Base-by-base conservation (phyloP, 2,329 filamentous ascomycete species). In the Sporothrix pseudoabietina region DNA sequence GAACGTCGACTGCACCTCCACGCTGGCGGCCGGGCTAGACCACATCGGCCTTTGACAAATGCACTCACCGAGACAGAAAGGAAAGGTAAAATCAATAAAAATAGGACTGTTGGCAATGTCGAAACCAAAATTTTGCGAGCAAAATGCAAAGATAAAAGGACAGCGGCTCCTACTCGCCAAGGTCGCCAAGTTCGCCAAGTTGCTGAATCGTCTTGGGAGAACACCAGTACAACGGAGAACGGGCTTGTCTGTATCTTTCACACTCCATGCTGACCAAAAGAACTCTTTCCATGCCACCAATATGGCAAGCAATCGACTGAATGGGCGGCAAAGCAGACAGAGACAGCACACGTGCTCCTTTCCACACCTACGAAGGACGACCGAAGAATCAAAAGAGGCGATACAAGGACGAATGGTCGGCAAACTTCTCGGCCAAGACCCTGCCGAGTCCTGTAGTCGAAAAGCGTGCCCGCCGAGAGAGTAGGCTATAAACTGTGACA, bases 111-210 rank as follows among this genome's bases (percentile, higher is more conserved):
- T 16, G 44, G 14, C 44, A 49, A 49, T 16, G 14, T 4, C 12
- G 44, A 49, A 4, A 16, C 16, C 26, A 26, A 26, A 26, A 19
- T 12, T 30, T 10, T 39, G 26, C 26, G 39, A 7, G 41, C 12
- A 57, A 35, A 47, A 59, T 9, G 19, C 35, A 47, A 71, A 71
- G 35, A 71, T 71, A 71, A 71, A 71, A 71, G 69, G 55, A 19
- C 9, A 9, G 26, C 49, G 39, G 9, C 52, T 32, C 69, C 69
- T 39, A 47, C 22, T 71, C 41, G 69, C 69, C 55, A 61, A 71
- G 69, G 7, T 61, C 69, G 69, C 69, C 69, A 71, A 71, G 69
- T 22, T 49, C 41, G 66, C 66, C 66, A 69, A 69, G 66, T 69
- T 41, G 52, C n/a, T 30, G 19, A 44, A 35, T 59, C 10, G 30